A percentile compares a stretch with the other conserved stretches of the same genome.
phyloP scores from a whole-genome alignment of 2,329 filamentous ascomycete species.

The Nigrospora oryzae region DNA sequence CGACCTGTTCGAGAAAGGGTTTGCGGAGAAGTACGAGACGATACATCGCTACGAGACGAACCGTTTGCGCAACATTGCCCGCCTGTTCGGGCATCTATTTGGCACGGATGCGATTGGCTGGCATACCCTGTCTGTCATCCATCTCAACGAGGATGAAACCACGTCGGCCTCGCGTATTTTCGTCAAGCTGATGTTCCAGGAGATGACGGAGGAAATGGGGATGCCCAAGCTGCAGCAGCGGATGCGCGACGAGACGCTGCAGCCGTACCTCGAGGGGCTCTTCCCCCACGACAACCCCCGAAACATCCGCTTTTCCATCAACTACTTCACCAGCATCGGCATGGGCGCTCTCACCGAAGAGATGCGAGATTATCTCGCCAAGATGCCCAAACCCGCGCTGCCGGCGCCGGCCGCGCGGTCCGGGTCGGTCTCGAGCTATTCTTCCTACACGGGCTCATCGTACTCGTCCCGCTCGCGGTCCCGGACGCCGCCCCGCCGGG shows the following conservation, averaged over 20 bases:
- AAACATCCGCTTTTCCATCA: slow-evolving; percentile 95
- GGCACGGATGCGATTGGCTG: slow-evolving; percentile 84
- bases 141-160: slow-evolving; percentile 93
- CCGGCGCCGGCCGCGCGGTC: slow-evolving; percentile 60
- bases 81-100: slow-evolving; percentile 89
- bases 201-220: slow-evolving; percentile 79
- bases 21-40: slow-evolving; percentile 90
- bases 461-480: slow-evolving; percentile 46
- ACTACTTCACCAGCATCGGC: slow-evolving; percentile 97
- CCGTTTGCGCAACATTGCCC: slow-evolving; percentile 84
- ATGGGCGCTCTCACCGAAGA: slow-evolving; percentile 93
- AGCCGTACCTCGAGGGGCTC: slow-evolving; percentile 71
- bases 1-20: slow-evolving; percentile 83
- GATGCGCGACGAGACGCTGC: slow-evolving; percentile 70
- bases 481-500: slow-evolving; percentile 26
- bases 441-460: slow-evolving; percentile 59
- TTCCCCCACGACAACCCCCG: slow-evolving; percentile 86
- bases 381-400: slow-evolving; percentile 75
- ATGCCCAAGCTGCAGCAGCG: slow-evolving; percentile 70
- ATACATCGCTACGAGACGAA: slow-evolving; percentile 98
- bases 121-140: slow-evolving; percentile 79
- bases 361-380: slow-evolving; percentile 86
- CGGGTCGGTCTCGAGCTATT: slow-evolving; percentile 71
- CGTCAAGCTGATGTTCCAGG: slow-evolving; percentile 95
- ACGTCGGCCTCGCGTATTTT: slow-evolving; percentile 96